A percentile compares a stretch with the other conserved stretches of the same genome.
Conservation (phyloP, 2,329 filamentous ascomycete genomes). For the Fusarium sterilihyphosum region DNA sequence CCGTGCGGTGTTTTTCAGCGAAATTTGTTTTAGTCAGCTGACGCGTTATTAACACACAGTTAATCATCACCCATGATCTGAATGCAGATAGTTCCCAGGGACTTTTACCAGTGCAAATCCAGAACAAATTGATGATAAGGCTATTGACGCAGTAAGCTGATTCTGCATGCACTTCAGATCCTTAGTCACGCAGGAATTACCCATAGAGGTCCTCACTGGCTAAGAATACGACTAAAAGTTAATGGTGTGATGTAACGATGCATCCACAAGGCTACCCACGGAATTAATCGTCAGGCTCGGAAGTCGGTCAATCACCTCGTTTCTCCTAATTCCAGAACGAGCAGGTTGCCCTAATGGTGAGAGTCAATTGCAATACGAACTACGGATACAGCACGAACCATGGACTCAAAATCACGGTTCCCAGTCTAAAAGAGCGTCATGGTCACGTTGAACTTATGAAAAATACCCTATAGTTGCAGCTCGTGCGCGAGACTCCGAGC, state of each 20-base stretch:
- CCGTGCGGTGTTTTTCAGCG: neutral
- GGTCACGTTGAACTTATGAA: neutral
- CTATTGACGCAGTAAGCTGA: neutral
- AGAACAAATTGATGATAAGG: neutral
- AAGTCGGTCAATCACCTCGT: neutral
- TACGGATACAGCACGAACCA: neutral
- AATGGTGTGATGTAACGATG: neutral
- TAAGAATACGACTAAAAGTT: neutral
- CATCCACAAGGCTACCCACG: neutral
- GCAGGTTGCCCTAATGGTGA: neutral
- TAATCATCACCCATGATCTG: fast-evolving
- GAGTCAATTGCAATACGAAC: neutral
- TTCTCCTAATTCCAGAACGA: neutral
- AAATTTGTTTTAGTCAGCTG: neutral
- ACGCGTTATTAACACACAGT: neutral
- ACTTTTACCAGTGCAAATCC: neutral
- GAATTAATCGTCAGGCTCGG: fast-evolving
- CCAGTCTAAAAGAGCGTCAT: neutral
- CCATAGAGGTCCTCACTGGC: neutral
- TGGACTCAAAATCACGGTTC: neutral
- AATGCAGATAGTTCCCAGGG: neutral
- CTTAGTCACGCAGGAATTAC: neutral
- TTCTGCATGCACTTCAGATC: neutral
- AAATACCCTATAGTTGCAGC: neutral
- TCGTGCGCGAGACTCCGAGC: neutral